Conservation (phyloP, 306 rosid genomes). For the Vachellia collinsii region DNA sequence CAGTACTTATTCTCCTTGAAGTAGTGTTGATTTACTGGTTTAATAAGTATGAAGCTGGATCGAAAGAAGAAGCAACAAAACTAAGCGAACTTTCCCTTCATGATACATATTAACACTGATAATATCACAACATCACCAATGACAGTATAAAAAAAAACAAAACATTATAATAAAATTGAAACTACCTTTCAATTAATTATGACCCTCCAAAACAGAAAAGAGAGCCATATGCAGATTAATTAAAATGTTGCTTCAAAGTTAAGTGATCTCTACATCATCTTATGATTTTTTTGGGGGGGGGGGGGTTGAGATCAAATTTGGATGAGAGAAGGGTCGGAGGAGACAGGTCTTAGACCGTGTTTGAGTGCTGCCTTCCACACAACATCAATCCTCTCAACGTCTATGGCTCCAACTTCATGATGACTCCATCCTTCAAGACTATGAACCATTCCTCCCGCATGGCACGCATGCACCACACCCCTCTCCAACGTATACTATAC, state of each 20-base stretch:
- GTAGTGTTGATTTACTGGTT: no score
- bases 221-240: background rate
- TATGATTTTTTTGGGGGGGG: no score
- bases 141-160: background rate
- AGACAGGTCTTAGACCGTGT: conserved; percentile 77
- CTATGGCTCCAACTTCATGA: conserved; percentile 90
- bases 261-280: no score
- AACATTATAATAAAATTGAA: background rate
- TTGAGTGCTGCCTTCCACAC: conserved; percentile 92
- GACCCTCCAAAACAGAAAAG: conserved; percentile 6
- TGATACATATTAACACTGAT: background rate
- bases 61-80: background rate
- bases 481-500: conserved; percentile 86
- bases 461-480: conserved; percentile 95
- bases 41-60: background rate
- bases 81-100: background rate
- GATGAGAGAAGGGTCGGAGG: conserved; percentile 36
- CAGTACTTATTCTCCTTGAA: background rate
- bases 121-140: background rate
- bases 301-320: background rate
- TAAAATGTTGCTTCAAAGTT: background rate
- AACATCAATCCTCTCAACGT: conserved; percentile 73
- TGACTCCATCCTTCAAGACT: conserved; percentile 83
- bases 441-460: conserved; percentile 93
- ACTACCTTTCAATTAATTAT: background rate